phyloP scores from a whole-genome alignment of 345 rosid genomes.

The Xanthoceras sorbifolium region DNA sequence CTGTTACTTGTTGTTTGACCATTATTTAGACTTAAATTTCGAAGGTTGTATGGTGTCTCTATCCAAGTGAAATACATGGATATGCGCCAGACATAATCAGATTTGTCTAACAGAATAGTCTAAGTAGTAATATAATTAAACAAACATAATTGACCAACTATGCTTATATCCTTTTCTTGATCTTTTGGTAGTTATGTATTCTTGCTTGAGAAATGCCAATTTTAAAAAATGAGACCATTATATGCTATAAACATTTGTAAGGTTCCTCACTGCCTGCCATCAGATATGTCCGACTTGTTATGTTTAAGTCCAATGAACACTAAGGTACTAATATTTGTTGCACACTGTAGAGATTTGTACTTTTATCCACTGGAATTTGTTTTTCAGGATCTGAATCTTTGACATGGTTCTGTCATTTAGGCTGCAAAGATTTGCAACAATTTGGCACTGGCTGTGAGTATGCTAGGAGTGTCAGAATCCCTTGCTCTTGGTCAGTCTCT shows the following conservation, averaged over 20 bases:
- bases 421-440: constrained; percentile 97
- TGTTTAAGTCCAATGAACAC: background rate
- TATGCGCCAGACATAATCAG: background rate
- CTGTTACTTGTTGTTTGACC: background rate
- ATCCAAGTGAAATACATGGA: background rate
- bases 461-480: constrained; percentile 95
- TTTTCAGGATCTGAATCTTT: constrained; percentile 11
- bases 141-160: too few species aligned
- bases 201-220: background rate
- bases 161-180: background rate
- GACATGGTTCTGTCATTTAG: constrained; percentile 35
- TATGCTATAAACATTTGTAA: background rate
- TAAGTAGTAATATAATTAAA: background rate
- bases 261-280: background rate
- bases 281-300: background rate
- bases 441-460: constrained; percentile 89
- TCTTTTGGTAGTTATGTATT: background rate
- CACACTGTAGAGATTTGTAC: background rate
- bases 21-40: background rate
- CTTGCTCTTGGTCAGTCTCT: constrained; percentile 87
- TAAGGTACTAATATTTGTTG: background rate
- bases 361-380: background rate
- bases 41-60: background rate
- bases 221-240: background rate
- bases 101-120: background rate